phyloP scores from a whole-genome alignment of 352 stramenopile species.

The Phytophthora pisi region DNA sequence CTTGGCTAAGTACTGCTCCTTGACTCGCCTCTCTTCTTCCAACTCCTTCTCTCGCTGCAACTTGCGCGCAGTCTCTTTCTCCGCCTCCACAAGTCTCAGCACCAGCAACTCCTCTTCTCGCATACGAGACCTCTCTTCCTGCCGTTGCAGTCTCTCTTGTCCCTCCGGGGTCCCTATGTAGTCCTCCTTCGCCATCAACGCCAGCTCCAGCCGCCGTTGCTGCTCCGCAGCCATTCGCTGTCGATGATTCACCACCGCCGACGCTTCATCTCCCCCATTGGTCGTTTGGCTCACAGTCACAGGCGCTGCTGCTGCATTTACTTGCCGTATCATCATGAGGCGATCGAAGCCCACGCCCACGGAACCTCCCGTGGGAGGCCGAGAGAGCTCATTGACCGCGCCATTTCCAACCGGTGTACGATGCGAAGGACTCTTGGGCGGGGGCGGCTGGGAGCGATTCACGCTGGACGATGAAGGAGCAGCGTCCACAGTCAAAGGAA shows the following conservation, averaged over 20 bases:
- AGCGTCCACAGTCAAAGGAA: slow-evolving; percentile 50
- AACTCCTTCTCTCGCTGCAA: slow-evolving; percentile 40
- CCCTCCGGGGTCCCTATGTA: slow-evolving; percentile 64
- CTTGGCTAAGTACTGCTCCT: slow-evolving; percentile 61
- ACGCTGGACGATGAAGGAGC: background rate
- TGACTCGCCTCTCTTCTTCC: slow-evolving; percentile 54
- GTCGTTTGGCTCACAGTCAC: background rate
- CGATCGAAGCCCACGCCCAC: slow-evolving; percentile 47
- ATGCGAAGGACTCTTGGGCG: slow-evolving; percentile 58
- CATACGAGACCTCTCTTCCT: slow-evolving; percentile 63
- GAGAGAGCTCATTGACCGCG: slow-evolving; percentile 21
- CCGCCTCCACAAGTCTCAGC: slow-evolving; percentile 45
- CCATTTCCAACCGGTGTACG: slow-evolving; percentile 17
- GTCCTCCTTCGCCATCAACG: slow-evolving; percentile 63
- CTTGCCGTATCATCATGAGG: slow-evolving; percentile 58
- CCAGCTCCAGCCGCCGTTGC: slow-evolving; percentile 48
- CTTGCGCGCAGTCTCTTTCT: slow-evolving; percentile 35
- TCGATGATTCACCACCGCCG: slow-evolving; percentile 69
- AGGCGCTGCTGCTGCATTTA: slow-evolving; percentile 43
- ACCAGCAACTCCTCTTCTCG: slow-evolving; percentile 62
- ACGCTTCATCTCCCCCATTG: slow-evolving; percentile 39
- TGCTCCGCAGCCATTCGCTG: slow-evolving; percentile 59
- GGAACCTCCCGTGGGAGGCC: slow-evolving; percentile 21
- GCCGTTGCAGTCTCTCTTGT: slow-evolving; percentile 46
- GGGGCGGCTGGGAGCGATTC: slow-evolving; percentile 33